Conservation (phyloP, 2,329 filamentous ascomycete species). For the Aureobasidium sp. region DNA sequence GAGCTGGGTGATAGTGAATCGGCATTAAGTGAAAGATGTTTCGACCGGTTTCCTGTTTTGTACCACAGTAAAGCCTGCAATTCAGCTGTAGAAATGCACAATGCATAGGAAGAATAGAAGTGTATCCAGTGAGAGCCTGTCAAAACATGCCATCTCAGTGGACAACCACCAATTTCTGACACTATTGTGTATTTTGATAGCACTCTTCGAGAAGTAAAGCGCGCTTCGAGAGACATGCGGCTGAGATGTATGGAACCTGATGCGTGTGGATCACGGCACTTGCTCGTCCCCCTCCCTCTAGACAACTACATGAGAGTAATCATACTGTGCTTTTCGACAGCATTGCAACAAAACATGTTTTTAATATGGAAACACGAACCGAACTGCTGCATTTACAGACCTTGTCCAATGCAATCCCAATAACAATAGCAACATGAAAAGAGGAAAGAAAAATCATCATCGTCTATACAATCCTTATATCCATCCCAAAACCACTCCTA, state of each 20-base stretch:
- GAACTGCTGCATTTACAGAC: too few species aligned
- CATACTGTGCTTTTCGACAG: too few species aligned
- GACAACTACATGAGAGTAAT: too few species aligned
- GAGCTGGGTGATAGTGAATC: neutral
- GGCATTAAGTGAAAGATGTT: neutral
- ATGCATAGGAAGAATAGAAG: neutral
- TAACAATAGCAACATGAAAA: neutral
- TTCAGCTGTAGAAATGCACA: neutral
- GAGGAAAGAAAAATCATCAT: neutral
- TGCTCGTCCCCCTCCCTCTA: too few species aligned
- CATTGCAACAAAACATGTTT: too few species aligned
- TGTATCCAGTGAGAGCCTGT: neutral
- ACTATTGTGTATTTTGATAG: neutral
- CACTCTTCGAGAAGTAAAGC: too few species aligned
- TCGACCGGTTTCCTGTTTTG: neutral
- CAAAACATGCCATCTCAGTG: neutral
- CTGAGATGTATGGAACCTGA: neutral
- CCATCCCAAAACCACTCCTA: neutral
- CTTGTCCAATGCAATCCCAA: too few species aligned
- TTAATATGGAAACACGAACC: too few species aligned
- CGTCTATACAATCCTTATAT: neutral
- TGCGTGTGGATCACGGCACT: too few species aligned
- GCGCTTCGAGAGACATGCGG: too few species aligned
- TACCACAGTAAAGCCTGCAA: neutral
- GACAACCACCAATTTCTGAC: neutral